Conservation (phyloP, 495 filamentous ascomycete genomes). For the Hyaloscypha bicolor region DNA sequence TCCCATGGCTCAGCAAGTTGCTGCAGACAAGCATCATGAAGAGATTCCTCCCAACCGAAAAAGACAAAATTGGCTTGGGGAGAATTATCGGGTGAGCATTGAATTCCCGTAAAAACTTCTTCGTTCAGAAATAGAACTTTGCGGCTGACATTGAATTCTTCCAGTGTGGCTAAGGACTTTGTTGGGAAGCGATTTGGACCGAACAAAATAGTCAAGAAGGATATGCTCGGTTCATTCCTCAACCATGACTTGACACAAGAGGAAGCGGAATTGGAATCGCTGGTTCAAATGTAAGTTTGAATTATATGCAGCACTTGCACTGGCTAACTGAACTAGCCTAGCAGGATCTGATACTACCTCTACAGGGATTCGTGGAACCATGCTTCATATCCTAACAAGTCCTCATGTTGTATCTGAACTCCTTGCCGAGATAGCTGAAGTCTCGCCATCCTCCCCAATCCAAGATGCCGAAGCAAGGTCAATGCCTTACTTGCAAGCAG, state of each 20-base stretch:
- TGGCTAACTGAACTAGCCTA: constrained; percentile 36
- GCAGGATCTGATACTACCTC: constrained; percentile 63
- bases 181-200: constrained; percentile 38
- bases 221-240: constrained; percentile 49
- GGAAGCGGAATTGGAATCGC: constrained; percentile 44
- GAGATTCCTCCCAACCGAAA: constrained; percentile 52
- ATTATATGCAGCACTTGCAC: not conserved
- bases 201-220: constrained; percentile 22
- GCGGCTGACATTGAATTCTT: not conserved
- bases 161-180: constrained; percentile 39
- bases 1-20: constrained; percentile 44
- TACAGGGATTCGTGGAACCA: constrained; percentile 56
- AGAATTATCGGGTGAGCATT: constrained; percentile 44
- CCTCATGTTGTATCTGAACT: constrained; percentile 51
- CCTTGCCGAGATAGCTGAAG: constrained; percentile 54
- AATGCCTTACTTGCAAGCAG: constrained; percentile 54
- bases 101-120: not conserved
- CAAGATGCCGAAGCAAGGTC: constrained; percentile 39
- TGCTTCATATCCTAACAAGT: constrained; percentile 53
- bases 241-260: constrained; percentile 39
- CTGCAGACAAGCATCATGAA: constrained; percentile 55
- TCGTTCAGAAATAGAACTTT: too few species aligned
- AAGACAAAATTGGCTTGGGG: constrained; percentile 55
- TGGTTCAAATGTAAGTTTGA: constrained; percentile 41
- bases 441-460: constrained; percentile 21